Conservation (phyloP, 164 flowering plant genomes). For the Cinnamomum micranthum region DNA sequence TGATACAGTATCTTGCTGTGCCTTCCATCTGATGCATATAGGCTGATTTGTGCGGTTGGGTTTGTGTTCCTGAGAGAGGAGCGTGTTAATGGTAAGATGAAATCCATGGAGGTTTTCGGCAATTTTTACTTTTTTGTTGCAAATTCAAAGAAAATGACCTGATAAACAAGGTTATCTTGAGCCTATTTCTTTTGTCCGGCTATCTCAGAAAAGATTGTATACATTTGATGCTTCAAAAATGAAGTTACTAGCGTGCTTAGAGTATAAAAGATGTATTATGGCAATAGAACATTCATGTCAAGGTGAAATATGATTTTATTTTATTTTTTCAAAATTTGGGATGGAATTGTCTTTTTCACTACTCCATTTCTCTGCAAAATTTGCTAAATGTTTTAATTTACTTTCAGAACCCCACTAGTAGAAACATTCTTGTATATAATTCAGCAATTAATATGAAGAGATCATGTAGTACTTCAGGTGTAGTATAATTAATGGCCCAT, state of each 20-base stretch:
- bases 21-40: neutral
- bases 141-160: neutral
- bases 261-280: too few species aligned
- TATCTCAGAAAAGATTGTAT: neutral
- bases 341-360: too few species aligned
- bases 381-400: too few species aligned
- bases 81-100: neutral
- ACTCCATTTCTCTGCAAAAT: too few species aligned
- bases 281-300: too few species aligned
- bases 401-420: too few species aligned
- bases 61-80: neutral
- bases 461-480: too few species aligned
- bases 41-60: neutral
- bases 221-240: neutral
- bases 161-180: neutral
- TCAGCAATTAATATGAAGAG: too few species aligned
- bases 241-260: neutral
- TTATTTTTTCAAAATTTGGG: too few species aligned
- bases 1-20: neutral
- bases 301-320: too few species aligned
- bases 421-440: too few species aligned
- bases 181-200: neutral
- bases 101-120: neutral
- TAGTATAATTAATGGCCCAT: too few species aligned
- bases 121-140: neutral